phyloP scores from a whole-genome alignment of 257 asterid genomes.

The Nicotiana attenuata region DNA sequence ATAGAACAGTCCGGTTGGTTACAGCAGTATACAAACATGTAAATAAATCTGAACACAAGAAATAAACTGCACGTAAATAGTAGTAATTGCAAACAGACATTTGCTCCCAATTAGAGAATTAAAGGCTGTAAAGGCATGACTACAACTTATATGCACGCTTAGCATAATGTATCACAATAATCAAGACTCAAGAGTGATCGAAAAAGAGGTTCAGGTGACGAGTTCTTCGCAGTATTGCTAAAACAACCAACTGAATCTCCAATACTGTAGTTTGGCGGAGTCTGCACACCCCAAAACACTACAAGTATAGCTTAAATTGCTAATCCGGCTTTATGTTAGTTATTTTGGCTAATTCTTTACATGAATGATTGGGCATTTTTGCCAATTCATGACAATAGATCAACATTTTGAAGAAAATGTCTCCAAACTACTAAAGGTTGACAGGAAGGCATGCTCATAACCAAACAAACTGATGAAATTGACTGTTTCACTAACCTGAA shows the following conservation, averaged over 20 bases:
- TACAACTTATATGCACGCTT: not conserved
- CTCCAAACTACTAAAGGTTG: not conserved
- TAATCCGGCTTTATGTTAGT: not conserved
- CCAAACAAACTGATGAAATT: not conserved
- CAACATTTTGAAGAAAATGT: not conserved
- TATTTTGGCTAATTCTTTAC: not conserved
- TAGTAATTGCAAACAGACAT: not conserved
- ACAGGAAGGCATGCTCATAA: slow-evolving; percentile 1
- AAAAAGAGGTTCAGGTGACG: not conserved
- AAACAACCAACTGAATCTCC: not conserved
- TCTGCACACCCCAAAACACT: slow-evolving; percentile 5
- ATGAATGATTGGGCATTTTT: not conserved
- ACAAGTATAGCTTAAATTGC: not conserved
- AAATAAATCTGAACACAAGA: not conserved
- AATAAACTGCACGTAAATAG: not conserved
- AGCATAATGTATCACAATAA: not conserved
- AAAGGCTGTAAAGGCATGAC: not conserved
- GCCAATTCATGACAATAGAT: not conserved
- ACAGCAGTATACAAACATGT: not conserved
- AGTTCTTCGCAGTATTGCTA: not conserved
- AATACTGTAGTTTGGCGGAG: not conserved
- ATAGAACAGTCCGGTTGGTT: not conserved
- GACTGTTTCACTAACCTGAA: slow-evolving; percentile 54
- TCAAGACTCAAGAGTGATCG: not conserved
- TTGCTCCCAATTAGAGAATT: not conserved